phyloP scores from a whole-genome alignment of 2,329 filamentous ascomycete species.

The Acrocalymma vagum region DNA sequence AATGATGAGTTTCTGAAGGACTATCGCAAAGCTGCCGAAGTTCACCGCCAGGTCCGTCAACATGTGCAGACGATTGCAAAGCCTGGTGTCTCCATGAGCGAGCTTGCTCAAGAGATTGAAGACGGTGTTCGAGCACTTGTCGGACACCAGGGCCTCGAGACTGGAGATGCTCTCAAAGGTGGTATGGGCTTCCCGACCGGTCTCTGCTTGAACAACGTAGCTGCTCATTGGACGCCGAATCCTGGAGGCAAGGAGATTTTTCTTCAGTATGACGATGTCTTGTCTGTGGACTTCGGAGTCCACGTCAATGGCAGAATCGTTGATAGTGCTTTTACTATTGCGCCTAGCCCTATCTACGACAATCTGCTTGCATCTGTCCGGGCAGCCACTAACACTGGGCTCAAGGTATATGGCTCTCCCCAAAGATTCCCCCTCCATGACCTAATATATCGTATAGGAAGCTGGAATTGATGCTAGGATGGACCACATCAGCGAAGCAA shows the following conservation, averaged over 20 bases:
- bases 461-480: constrained; percentile 91
- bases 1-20: constrained; percentile 79
- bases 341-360: constrained; percentile 73
- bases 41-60: constrained; percentile 84
- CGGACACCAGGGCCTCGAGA: constrained; percentile 76
- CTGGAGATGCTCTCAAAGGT: constrained; percentile 78
- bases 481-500: constrained; percentile 81
- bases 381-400: constrained; percentile 76
- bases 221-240: constrained; percentile 87
- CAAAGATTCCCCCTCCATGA: neutral
- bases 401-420: constrained; percentile 65
- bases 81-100: constrained; percentile 78
- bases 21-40: constrained; percentile 85
- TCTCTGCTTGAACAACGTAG: constrained; percentile 81
- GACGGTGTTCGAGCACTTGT: constrained; percentile 78
- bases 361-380: constrained; percentile 71
- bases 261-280: constrained; percentile 75
- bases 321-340: constrained; percentile 74
- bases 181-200: constrained; percentile 89
- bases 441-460: constrained; percentile 59
- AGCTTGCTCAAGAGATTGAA: constrained; percentile 85
- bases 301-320: constrained; percentile 76
- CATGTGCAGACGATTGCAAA: constrained; percentile 80
- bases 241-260: constrained; percentile 82
- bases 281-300: constrained; percentile 77